Evolutionary conservation across 2,329 filamentous ascomycete species (phyloP).

Genomic region (Coniochaeta sp.): DNA sequence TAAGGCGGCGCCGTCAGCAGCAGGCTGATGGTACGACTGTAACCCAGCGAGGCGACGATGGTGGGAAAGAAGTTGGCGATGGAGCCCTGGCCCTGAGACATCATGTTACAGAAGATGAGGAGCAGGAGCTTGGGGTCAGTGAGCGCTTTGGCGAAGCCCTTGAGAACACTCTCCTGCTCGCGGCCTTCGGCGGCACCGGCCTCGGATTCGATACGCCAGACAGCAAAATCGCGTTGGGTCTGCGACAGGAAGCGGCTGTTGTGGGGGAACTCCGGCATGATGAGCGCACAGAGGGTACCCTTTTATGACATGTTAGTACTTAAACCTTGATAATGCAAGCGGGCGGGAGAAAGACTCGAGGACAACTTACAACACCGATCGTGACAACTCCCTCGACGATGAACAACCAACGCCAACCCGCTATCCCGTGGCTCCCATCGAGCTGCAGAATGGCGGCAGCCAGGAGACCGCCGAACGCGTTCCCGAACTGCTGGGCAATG

Average conservation of each 20-base stretch:
- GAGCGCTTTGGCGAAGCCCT: slow-evolving; percentile 20
- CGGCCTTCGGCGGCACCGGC: slow-evolving; percentile 28
- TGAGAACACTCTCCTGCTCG: slow-evolving; percentile 21
- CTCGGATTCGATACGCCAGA: slow-evolving; percentile 25
- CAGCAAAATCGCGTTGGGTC: slow-evolving; percentile 20
- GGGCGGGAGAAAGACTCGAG: slow-evolving; percentile 40
- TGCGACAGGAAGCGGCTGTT: slow-evolving; percentile 25
- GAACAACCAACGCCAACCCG: slow-evolving; percentile 47
- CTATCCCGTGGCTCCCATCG: slow-evolving; percentile 36
- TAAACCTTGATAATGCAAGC: slow-evolving; percentile 30
- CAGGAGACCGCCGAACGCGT: slow-evolving; percentile 48
- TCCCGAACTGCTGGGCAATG: slow-evolving; percentile 47
- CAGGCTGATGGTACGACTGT: slow-evolving; percentile 14
- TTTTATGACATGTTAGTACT: slow-evolving; percentile 18
- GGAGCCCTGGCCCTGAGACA: slow-evolving; percentile 27
- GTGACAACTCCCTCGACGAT: slow-evolving; percentile 50
- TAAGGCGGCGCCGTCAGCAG: slow-evolving; percentile 22
- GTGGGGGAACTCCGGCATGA: slow-evolving; percentile 31
- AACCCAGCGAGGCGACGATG: slow-evolving; percentile 18
- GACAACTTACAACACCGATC: slow-evolving; percentile 27
- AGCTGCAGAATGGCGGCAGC: slow-evolving; percentile 39
- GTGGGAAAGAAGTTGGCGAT: slow-evolving; percentile 22
- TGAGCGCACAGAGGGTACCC: slow-evolving; percentile 20
- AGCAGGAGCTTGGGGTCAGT: slow-evolving; percentile 27
- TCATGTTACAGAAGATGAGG: slow-evolving; percentile 28